phyloP scores from a whole-genome alignment of 1,284 basidiomycete genomes.

The Chalciporus sp. region DNA sequence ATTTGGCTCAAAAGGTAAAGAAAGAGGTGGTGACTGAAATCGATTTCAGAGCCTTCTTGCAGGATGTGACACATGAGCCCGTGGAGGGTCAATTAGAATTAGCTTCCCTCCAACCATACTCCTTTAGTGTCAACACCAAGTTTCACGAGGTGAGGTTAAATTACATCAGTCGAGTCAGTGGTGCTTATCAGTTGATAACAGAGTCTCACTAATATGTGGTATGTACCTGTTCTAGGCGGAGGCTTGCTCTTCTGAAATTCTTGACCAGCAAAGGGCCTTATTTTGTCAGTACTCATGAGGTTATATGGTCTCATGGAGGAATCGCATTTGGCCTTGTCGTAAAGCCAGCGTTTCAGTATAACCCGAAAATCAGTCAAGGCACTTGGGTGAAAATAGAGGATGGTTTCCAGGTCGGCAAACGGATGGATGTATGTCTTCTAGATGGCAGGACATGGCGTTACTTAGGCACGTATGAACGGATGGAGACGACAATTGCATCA shows the following conservation, averaged over 20 bases:
- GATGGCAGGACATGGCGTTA: conserved; percentile 11
- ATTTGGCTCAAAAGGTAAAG: conserved; percentile 10
- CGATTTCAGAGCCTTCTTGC: conserved; percentile 13
- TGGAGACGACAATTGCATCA: conserved; percentile 19
- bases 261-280: conserved; percentile 13
- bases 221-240: neutral
- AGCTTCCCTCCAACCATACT: conserved; percentile 12
- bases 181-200: conserved; percentile 10
- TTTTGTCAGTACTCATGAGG: conserved; percentile 15
- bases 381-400: conserved; percentile 18
- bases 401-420: conserved; percentile 16
- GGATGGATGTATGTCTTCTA: conserved; percentile 24
- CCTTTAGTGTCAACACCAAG: neutral
- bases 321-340: conserved; percentile 27
- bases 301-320: conserved; percentile 27
- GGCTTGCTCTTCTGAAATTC: neutral
- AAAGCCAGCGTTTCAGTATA: conserved; percentile 29
- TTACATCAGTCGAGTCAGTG: neutral
- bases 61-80: conserved; percentile 9
- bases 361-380: conserved; percentile 21
- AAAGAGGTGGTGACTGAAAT: conserved; percentile 17
- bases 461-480: conserved; percentile 32
- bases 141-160: conserved; percentile 21
- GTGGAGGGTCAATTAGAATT: conserved; percentile 17
- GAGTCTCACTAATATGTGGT: conserved; percentile 12